Percentiles rank a stretch among this genome's conserved stretches.
Evolutionary conservation across 225 moss, liverwort and hornwort species (phyloP).

Genomic region (Sphagnum contortum): DNA sequence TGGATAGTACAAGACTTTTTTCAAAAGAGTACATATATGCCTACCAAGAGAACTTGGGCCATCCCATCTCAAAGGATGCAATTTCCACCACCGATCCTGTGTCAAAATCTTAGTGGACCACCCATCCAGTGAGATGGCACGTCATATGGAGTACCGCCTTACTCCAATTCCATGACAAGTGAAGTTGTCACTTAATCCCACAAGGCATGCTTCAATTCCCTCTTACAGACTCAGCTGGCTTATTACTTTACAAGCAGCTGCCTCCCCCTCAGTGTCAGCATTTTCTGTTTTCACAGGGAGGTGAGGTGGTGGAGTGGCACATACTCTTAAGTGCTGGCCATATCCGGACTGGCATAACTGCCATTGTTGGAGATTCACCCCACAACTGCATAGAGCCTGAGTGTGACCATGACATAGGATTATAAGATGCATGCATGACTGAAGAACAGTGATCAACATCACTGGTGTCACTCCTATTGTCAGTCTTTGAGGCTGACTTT

Average conservation of each 20-base stretch:
- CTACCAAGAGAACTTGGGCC: conserved; percentile 54
- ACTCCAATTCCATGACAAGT: conserved; percentile 36
- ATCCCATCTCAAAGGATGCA: conserved; percentile 77
- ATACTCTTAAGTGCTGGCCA: conserved; percentile 45
- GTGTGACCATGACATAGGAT: conserved; percentile 57
- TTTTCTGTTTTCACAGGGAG: conserved; percentile 35
- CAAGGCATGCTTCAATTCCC: conserved; percentile 11
- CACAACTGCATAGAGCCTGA: conserved; percentile 29
- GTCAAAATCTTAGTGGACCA: conserved; percentile 38
- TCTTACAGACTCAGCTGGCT: conserved; percentile 94
- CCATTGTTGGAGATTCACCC: conserved; percentile 22
- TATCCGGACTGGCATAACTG: conserved; percentile 45
- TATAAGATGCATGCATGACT: conserved; percentile 44
- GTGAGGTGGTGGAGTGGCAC: conserved; percentile 26
- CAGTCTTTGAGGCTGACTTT: conserved; percentile 20
- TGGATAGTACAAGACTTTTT: conserved; percentile 6
- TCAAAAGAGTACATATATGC: conserved; percentile 27
- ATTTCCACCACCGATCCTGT: conserved; percentile 38
- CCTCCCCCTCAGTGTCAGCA: conserved; percentile 57
- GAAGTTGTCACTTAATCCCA: conserved; percentile 11
- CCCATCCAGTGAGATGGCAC: conserved; percentile 99
- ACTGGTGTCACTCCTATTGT: conserved; percentile 21
- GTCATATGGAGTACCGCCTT: conserved; percentile 75
- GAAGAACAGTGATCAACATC: conserved; percentile 40
- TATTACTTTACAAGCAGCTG: conserved; percentile 84